These are phyloP conservation scores for Aphanocladium album DNA, from an alignment of 2,329 filamentous ascomycete species.

Conservation along the genomic window DNA sequence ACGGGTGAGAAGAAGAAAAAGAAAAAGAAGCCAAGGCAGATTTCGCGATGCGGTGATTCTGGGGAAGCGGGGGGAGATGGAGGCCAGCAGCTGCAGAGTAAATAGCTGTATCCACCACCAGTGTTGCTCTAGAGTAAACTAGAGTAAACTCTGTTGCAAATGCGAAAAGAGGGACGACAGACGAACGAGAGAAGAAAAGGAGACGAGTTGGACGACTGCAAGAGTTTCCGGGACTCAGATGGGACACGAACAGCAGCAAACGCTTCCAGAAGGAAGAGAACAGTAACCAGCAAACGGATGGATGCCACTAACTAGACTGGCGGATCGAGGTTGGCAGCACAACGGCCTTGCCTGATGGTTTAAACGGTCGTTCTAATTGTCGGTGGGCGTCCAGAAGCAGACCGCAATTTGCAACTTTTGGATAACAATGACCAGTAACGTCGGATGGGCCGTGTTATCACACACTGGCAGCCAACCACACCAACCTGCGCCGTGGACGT, in stretches of 20 bases:
- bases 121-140: neutral
- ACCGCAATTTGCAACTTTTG: too few relatives aligned
- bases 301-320: too few relatives aligned
- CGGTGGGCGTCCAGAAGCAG: too few relatives aligned
- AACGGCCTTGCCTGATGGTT: too few relatives aligned
- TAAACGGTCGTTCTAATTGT: too few relatives aligned
- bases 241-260: too few relatives aligned
- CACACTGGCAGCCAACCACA: too few relatives aligned
- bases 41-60: constrained; percentile 3
- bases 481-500: neutral
- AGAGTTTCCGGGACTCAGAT: neutral
- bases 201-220: neutral
- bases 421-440: neutral
- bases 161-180: too few relatives aligned
- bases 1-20: neutral
- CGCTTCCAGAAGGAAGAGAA: too few relatives aligned
- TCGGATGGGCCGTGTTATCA: too few relatives aligned
- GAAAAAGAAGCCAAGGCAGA: neutral
- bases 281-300: too few relatives aligned
- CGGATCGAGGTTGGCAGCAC: too few relatives aligned
- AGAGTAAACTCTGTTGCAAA: neutral
- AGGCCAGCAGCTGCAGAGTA: neutral
- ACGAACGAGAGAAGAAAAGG: neutral
- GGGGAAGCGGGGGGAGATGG: neutral
- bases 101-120: neutral